Evolutionary conservation across 2,329 filamentous ascomycete genomes (phyloP).

Genomic region (Aspergillus calidoustus): DNA sequence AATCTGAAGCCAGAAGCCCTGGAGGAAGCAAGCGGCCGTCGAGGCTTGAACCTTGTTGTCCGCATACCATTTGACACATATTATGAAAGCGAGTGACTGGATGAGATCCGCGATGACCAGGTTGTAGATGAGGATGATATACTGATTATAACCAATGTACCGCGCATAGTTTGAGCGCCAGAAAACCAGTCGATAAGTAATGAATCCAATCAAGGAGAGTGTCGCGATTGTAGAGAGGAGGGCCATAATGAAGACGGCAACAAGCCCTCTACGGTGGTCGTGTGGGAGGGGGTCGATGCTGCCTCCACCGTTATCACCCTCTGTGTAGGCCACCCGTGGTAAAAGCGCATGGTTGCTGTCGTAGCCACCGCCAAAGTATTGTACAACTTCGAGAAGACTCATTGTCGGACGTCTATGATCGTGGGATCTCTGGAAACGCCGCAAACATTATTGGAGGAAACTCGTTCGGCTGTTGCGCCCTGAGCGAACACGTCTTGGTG

Average conservation of each 20-base stretch:
- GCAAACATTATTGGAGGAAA: constrained; percentile 19
- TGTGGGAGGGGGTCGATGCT: constrained; percentile 42
- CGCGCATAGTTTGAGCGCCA: constrained; percentile 54
- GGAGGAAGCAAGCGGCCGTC: constrained; percentile 53
- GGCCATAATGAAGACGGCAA: constrained; percentile 53
- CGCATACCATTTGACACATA: constrained; percentile 54
- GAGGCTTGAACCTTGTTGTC: constrained; percentile 50
- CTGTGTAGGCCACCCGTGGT: constrained; percentile 28
- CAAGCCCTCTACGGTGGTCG: constrained; percentile 47
- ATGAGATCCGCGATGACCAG: constrained; percentile 58
- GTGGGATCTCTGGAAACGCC: constrained; percentile 2
- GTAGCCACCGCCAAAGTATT: constrained; percentile 22
- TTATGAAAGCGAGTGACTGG: constrained; percentile 55
- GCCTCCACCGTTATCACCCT: constrained; percentile 15
- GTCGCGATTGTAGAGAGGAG: constrained; percentile 54
- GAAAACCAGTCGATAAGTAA: constrained; percentile 57
- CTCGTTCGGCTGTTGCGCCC: background rate
- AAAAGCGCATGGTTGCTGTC: constrained; percentile 24
- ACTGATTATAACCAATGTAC: constrained; percentile 60
- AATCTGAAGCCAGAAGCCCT: constrained; percentile 58
- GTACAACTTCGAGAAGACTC: constrained; percentile 22
- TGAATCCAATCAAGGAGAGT: constrained; percentile 49
- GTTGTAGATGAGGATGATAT: constrained; percentile 59
- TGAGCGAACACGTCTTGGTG: background rate
- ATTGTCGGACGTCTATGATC: constrained; percentile 17